Evolutionary conservation across 108 stramenopile genomes (phyloP).

Genomic region (Cylindrotheca closterium): DNA sequence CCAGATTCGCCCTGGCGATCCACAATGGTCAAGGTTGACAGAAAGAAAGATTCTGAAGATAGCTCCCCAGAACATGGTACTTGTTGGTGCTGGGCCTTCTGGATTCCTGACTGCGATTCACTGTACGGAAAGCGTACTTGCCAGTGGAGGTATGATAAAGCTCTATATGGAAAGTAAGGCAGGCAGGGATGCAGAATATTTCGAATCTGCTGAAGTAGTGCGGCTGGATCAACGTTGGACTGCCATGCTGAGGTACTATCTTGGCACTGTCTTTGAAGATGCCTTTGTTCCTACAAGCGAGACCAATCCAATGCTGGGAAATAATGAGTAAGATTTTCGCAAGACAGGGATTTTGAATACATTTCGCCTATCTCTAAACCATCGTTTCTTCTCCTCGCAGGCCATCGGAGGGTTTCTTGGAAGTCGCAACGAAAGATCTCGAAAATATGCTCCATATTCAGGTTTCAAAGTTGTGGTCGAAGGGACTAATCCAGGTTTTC

Average conservation of each 20-base stretch:
- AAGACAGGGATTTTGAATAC: background rate
- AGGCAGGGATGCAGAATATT: slow-evolving; percentile 23
- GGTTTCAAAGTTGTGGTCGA: slow-evolving; percentile 35
- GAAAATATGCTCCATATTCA: slow-evolving; percentile 40
- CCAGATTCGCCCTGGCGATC: slow-evolving; percentile 19
- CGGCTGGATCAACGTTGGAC: slow-evolving; percentile 41
- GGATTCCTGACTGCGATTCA: slow-evolving; percentile 37
- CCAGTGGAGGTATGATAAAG: slow-evolving; percentile 31
- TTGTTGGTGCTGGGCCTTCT: slow-evolving; percentile 35
- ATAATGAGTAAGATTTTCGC: slow-evolving; percentile 16
- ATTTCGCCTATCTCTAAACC: background rate
- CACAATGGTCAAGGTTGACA: slow-evolving; percentile 27
- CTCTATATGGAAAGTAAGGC: slow-evolving; percentile 15
- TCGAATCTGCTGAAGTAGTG: slow-evolving; percentile 40
- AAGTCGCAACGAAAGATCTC: slow-evolving; percentile 43
- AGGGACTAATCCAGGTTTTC: slow-evolving; percentile 26
- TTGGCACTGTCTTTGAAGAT: slow-evolving; percentile 37
- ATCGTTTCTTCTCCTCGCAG: background rate
- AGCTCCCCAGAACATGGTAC: slow-evolving; percentile 28
- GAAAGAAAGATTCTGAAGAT: slow-evolving; percentile 22
- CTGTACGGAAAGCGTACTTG: slow-evolving; percentile 30
- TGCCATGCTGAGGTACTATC: slow-evolving; percentile 38
- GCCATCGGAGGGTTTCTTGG: slow-evolving; percentile 35
- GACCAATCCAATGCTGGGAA: slow-evolving; percentile 37
- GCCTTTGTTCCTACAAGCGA: slow-evolving; percentile 34